Conservation (phyloP, 164 flowering plant genomes). For the Tinospora cordifolia region DNA sequence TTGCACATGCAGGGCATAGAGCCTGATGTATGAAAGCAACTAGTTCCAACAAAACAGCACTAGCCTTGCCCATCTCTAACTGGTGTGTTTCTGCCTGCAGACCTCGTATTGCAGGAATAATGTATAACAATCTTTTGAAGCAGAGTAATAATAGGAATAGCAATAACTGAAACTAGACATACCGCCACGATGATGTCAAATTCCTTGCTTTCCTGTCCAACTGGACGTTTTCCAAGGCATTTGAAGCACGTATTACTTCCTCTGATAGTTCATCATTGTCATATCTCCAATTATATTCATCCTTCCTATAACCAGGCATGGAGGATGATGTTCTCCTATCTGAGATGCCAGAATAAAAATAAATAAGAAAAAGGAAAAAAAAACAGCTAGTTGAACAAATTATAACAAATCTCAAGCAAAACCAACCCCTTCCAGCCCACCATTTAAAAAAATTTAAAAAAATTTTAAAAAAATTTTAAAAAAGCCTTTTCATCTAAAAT, state of each 20-base stretch:
- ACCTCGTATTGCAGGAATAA: neutral
- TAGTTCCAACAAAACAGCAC: neutral
- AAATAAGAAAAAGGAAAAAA: slow-evolving; percentile 1
- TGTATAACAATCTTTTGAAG: neutral
- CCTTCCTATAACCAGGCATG: slow-evolving; percentile 65
- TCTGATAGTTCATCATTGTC: slow-evolving; percentile 72
- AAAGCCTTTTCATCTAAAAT: neutral
- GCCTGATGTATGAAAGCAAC: neutral
- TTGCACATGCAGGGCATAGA: neutral
- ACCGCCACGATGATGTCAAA: slow-evolving; percentile 94
- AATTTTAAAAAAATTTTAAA: no score
- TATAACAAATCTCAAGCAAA: neutral
- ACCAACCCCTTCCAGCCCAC: neutral
- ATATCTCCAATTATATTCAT: slow-evolving; percentile 89
- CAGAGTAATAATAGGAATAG: neutral
- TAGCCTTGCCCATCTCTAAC: neutral
- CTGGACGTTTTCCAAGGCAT: slow-evolving; percentile 88
- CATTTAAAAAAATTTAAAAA: no score
- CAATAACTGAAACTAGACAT: slow-evolving; percentile 14
- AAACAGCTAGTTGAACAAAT: no score
- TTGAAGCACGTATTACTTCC: slow-evolving; percentile 73
- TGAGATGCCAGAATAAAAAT: slow-evolving; percentile 20
- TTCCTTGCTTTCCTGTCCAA: slow-evolving; percentile 93
- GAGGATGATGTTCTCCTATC: slow-evolving; percentile 80
- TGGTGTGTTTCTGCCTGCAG: neutral